These are phyloP conservation scores for Wickerhamomyces sp. DNA, from an alignment of 1,139 yeast species.

Conservation along the genomic window DNA sequence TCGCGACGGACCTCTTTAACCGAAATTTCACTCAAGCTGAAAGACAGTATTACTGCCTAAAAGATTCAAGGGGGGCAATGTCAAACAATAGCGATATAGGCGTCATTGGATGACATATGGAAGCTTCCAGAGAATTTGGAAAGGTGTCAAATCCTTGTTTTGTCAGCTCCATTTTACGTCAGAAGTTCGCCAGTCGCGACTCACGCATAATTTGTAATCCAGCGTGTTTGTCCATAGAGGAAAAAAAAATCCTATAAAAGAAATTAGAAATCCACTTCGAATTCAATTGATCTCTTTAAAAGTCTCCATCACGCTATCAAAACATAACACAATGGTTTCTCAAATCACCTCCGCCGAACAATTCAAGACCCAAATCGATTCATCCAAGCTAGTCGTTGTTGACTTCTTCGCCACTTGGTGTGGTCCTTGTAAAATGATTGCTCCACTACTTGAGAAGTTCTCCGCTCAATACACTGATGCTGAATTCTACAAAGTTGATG, in stretches of 20 bases:
- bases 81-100: too few relatives aligned
- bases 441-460: conserved; percentile 83
- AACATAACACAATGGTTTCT: conserved; percentile 33
- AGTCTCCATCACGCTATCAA: background rate
- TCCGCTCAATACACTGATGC: conserved; percentile 50
- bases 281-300: background rate
- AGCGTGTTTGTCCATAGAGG: too few relatives aligned
- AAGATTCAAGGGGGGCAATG: too few relatives aligned
- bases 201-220: conserved; percentile 6
- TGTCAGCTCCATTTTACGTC: background rate
- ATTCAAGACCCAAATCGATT: conserved; percentile 53
- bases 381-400: conserved; percentile 70
- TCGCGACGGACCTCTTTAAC: too few relatives aligned
- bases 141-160: too few relatives aligned
- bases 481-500: conserved; percentile 79
- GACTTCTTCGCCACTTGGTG: conserved; percentile 97
- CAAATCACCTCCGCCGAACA: conserved; percentile 47
- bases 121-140: too few relatives aligned
- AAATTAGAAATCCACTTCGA: background rate
- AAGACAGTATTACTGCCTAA: too few relatives aligned
- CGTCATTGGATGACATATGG: too few relatives aligned
- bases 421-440: conserved; percentile 95
- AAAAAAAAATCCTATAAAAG: conserved; percentile 2
- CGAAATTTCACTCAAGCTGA: too few relatives aligned
- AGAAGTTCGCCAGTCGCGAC: background rate